Evolutionary conservation across 1,139 yeast species (phyloP), one percentile per base, ranked within the genome.

Genomic region (Kluyveromyces sp.): DNA sequence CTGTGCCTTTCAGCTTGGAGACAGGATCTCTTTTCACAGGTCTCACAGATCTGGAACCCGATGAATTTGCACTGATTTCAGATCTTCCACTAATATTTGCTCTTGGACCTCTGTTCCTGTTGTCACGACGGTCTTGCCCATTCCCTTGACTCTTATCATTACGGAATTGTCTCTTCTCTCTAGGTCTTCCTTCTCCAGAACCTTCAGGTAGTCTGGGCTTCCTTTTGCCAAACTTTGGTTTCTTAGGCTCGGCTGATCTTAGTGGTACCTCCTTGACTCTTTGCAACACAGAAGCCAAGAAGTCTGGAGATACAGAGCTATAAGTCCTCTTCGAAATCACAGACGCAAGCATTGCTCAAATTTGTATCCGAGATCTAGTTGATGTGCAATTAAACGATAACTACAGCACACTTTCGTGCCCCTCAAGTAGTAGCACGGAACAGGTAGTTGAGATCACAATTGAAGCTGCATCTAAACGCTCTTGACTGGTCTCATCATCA

Each of bases 301-400:
- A 55, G 34, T 56, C 60, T 36, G 54, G 51, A 3, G 59, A 49
- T 16, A 55, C 49, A 19, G 53, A 45, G 15, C 56, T 51, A 39
- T 53, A 53, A 38, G 50, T 51, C 13, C 47, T 34, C 28, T 41
- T 42, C n/a, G 39, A 19, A 13, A 42, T 15, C 20, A 36, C 31
- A 15, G 42, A 20, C 8, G 30, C 41, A 3, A 38, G 13, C 41
- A 38, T 38, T 19, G 4, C 15, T 29, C 13, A 2, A 3, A 35
- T 11, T 11, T n/a, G n/a, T n/a, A n/a, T n/a, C n/a, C n/a, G n/a
- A n/a, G n/a, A n/a, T n/a, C n/a, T n/a, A n/a, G n/a, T n/a, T n/a
- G n/a, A n/a, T n/a, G n/a, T n/a, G n/a, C n/a, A n/a, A n/a, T n/a
- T n/a, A n/a, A n/a, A n/a, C n/a, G n/a, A n/a, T n/a, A n/a, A n/a